Conservation (phyloP, 805 yeast species). For the Lachancea kluyveri region DNA sequence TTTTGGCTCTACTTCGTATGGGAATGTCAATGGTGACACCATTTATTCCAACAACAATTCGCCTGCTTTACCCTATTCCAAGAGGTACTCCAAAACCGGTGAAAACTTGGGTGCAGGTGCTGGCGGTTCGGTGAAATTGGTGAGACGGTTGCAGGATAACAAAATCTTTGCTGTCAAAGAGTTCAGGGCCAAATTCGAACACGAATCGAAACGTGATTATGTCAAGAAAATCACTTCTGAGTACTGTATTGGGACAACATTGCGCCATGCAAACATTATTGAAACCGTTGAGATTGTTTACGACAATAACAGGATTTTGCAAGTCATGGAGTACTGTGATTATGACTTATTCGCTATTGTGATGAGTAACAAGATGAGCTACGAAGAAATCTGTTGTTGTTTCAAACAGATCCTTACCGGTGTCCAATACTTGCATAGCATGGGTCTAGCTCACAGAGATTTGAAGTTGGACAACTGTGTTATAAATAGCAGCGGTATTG, state of each 20-base stretch:
- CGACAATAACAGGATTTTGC: slow-evolving; percentile 79
- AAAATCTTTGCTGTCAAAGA: slow-evolving; percentile 88
- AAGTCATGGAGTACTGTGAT: slow-evolving; percentile 93
- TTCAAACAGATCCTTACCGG: slow-evolving; percentile 83
- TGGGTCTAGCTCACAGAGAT: slow-evolving; percentile 90
- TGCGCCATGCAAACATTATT: slow-evolving; percentile 84
- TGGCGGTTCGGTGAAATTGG: slow-evolving; percentile 81
- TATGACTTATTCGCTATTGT: slow-evolving; percentile 90
- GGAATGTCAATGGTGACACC: slow-evolving; percentile 34
- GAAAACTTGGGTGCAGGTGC: slow-evolving; percentile 92
- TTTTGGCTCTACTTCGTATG: slow-evolving; percentile 30
- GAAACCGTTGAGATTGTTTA: slow-evolving; percentile 88
- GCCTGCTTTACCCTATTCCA: slow-evolving; percentile 51
- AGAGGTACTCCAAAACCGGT: slow-evolving; percentile 75
- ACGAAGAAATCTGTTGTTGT: slow-evolving; percentile 78
- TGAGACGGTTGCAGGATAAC: slow-evolving; percentile 58
- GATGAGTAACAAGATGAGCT: slow-evolving; percentile 84
- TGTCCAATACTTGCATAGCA: slow-evolving; percentile 68
- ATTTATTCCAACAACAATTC: slow-evolving; percentile 34
- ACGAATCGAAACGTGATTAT: slow-evolving; percentile 78
- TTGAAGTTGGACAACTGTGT: slow-evolving; percentile 91
- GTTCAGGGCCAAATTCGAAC: slow-evolving; percentile 67
- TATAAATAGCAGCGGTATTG: slow-evolving; percentile 72
- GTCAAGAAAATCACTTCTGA: slow-evolving; percentile 91
- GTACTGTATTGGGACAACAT: slow-evolving; percentile 87